Base-by-base conservation (phyloP, 2,329 filamentous ascomycete genomes). In the Talaromyces sp. region DNA sequence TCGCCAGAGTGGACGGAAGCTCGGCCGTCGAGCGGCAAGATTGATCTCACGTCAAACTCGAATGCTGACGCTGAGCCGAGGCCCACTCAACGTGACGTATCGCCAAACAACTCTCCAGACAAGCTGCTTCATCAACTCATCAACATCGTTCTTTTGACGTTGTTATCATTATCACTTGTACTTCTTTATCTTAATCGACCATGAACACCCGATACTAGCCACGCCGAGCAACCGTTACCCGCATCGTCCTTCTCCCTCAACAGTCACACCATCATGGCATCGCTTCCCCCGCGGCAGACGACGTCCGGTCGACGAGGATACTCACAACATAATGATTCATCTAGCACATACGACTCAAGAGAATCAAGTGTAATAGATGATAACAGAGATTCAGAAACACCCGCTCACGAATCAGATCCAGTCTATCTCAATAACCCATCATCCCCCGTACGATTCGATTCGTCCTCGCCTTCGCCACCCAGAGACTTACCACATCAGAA, bases 221-320 rank as follows among this genome's bases (percentile, higher is more conserved):
- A 8, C 61, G 17, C 1, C 49, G 34, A 15, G 31, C 22, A 22
- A 31, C 22, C 29, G 22, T 56, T 19, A 34, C 2, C 13, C 17
- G 34, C 17, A 36, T 15, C 11, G 8, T 36, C 25, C 7, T n/a
- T 56, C 29, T 51, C 13, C 49, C 13, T 47, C 34, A n/a, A 17
- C 31, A 38, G 17, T 29, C 31, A 51, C 22, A 25, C 45, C 61
- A 67, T 36, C 51, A 67, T 67, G 65, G 65, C 65, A 56, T 67
- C 65, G 58, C 58, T 67, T 34, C 65, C 65, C 27, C 62, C 65
- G 43, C 54, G 58, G 22, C 65, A 62, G 47, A 38, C 45, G 19
- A 60, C 40, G 13, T 27, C 49, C 22, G 36, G 62, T 38, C 64
- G 51, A 59, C 64, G 61, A 38, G 56, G 61, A 34, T 59, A 58